Conservation (phyloP, 1,284 basidiomycete genomes). For the Moesziomyces antarcticus region DNA sequence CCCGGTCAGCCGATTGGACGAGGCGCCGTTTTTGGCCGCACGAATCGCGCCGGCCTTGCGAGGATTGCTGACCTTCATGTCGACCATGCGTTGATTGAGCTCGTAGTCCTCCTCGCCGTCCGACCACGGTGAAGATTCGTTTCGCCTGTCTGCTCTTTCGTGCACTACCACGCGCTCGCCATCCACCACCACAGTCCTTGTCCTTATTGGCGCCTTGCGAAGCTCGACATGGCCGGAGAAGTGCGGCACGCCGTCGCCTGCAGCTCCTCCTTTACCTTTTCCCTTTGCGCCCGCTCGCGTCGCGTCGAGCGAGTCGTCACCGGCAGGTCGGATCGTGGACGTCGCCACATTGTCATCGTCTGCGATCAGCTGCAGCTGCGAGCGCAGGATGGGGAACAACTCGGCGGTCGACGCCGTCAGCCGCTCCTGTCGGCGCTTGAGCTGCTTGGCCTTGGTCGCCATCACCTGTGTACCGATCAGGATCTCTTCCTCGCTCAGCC, state of each 20-base stretch:
- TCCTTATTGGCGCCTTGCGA: neutral
- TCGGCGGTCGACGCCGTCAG: constrained; percentile 29
- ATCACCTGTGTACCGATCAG: constrained; percentile 35
- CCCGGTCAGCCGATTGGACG: neutral
- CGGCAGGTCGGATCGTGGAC: constrained; percentile 8
- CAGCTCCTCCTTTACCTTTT: constrained; percentile 1
- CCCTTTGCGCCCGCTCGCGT: neutral
- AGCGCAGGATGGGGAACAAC: constrained; percentile 23
- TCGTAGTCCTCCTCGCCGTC: constrained; percentile 10
- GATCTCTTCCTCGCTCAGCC: constrained; percentile 41
- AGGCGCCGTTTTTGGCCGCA: neutral
- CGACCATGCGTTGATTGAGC: neutral
- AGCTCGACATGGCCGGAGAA: constrained; percentile 16
- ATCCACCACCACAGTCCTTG: constrained; percentile 16
- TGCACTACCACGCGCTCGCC: constrained; percentile 18
- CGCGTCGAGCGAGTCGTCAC: neutral
- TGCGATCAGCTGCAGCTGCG: constrained; percentile 26
- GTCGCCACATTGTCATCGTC: constrained; percentile 14
- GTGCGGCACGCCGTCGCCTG: constrained; percentile 1
- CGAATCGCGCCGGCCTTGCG: neutral
- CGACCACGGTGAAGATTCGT: constrained; percentile 4
- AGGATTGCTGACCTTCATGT: neutral
- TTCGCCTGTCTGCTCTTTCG: neutral
- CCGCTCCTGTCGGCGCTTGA: constrained; percentile 28
- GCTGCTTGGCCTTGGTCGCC: constrained; percentile 28